Base-by-base conservation (phyloP, 225 moss, liverwort and hornwort species). In the Bryum argenteum region DNA sequence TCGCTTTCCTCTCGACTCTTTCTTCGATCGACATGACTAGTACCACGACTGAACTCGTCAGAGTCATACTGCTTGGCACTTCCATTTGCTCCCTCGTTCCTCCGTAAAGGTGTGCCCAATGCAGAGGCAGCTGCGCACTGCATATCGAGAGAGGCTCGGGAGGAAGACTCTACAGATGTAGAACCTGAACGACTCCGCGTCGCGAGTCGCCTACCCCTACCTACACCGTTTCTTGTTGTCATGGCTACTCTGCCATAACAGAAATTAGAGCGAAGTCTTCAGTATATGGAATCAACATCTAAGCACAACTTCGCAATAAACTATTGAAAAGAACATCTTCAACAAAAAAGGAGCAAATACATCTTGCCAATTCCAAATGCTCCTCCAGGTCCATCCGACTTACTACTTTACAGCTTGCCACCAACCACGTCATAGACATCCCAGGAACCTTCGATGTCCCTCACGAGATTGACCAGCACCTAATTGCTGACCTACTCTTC, bases 111-210 rank as follows among this genome's bases (percentile, higher is more conserved):
- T 65, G 55, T 40, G 59, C 48, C 58, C 61, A 64, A 72, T 69
- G 53, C 67, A 54, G 75, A 75, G 45, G 72, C 44, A 47, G 61
- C 62, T 21, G 66, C 70, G 45, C 61, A 67, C 66, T 44, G 79
- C 70, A 83, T 71, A 56, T 72, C 72, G 9, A 55, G 65, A 71
- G 83, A 86, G 75, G 50, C 75, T 69, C 54, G 79, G 23, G 82
- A 85, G 63, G 86, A 80, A 72, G 86, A 83, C 70, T 86, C 80
- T 50, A 86, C 83, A 74, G 83, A 83, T 21, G 80, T 86, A 52
- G 83, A 84, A 71, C 48, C 75, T 57, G 75, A 82, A 61, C 61
- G 75, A 56, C 65, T 71, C 54, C 60, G 79, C 51, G 67, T 74
- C 39, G 45, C 55, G 43, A 67, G 67, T 40, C 68, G 50, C 61